These are phyloP conservation scores for Colletotrichum chrysophilum DNA, from an alignment of 2,329 filamentous ascomycete genomes.

Conservation along the genomic window DNA sequence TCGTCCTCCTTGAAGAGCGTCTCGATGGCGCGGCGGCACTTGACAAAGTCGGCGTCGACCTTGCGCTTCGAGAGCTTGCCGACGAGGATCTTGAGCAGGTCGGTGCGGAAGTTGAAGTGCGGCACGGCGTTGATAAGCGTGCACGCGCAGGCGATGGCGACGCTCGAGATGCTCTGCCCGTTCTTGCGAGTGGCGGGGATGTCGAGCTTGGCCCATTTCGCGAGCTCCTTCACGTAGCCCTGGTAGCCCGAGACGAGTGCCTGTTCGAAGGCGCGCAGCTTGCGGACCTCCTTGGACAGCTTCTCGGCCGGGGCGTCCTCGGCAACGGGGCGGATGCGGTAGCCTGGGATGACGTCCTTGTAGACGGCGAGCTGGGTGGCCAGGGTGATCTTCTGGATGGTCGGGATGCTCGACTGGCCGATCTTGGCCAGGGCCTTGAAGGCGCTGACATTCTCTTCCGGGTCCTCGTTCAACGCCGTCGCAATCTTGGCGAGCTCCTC, in stretches of 20 bases:
- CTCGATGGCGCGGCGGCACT: conserved; percentile 80
- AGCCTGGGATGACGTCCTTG: conserved; percentile 95
- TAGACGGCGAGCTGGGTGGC: conserved; percentile 89
- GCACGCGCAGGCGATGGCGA: conserved; percentile 88
- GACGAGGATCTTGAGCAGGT: conserved; percentile 86
- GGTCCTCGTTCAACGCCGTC: conserved; percentile 83
- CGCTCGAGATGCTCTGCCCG: conserved; percentile 63
- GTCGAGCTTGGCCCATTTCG: conserved; percentile 67
- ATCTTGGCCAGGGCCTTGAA: conserved; percentile 81
- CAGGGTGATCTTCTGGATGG: conserved; percentile 85
- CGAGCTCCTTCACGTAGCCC: conserved; percentile 78
- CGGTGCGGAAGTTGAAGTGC: conserved; percentile 95
- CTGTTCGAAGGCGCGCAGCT: conserved; percentile 84
- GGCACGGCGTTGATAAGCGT: conserved; percentile 81
- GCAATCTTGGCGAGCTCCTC: conserved; percentile 91
- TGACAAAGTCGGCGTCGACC: conserved; percentile 76
- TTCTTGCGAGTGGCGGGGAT: conserved; percentile 39
- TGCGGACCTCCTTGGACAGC: conserved; percentile 89
- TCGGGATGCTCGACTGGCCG: conserved; percentile 69
- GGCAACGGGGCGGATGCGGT: conserved; percentile 83
- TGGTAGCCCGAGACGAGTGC: conserved; percentile 86
- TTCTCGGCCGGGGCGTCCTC: conserved; percentile 80
- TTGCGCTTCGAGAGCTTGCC: conserved; percentile 78
- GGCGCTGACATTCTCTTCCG: conserved; percentile 84
- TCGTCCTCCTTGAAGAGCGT: conserved; percentile 86